Conservation (phyloP, 306 rosid species). For the Lagenaria siceraria region DNA sequence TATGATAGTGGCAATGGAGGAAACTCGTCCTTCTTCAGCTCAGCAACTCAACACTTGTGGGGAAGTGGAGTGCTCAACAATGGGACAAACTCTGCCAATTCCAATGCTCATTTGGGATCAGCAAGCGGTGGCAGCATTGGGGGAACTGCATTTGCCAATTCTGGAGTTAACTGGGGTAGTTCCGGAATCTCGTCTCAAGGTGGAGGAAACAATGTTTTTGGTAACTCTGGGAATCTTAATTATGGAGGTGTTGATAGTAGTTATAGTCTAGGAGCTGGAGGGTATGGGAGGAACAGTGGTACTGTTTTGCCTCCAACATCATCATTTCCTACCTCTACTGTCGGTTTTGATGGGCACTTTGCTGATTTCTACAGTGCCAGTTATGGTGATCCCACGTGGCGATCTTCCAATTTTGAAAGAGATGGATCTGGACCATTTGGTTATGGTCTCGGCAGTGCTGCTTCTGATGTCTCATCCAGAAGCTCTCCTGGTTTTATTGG, state of each 20-base stretch:
- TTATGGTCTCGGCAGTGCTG: slow-evolving; percentile 65
- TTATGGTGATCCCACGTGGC: slow-evolving; percentile 88
- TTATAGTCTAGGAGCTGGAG: slow-evolving; percentile 64
- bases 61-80: slow-evolving; percentile 67
- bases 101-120: slow-evolving; percentile 52
- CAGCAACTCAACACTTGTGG: slow-evolving; percentile 74
- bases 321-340: slow-evolving; percentile 65
- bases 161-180: slow-evolving; percentile 74
- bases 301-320: slow-evolving; percentile 33
- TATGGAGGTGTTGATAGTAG: slow-evolving; percentile 59
- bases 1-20: slow-evolving; percentile 63
- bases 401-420: slow-evolving; percentile 60
- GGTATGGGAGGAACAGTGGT: slow-evolving; percentile 69
- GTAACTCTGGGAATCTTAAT: slow-evolving; percentile 47
- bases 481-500: slow-evolving; percentile 88
- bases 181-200: slow-evolving; percentile 55
- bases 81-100: slow-evolving; percentile 50
- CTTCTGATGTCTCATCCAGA: slow-evolving; percentile 70
- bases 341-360: slow-evolving; percentile 66
- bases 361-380: slow-evolving; percentile 48
- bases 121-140: slow-evolving; percentile 68
- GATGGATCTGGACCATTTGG: slow-evolving; percentile 79
- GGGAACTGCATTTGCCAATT: slow-evolving; percentile 53
- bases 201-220: slow-evolving; percentile 45
- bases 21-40: slow-evolving; percentile 67